phyloP scores from a whole-genome alignment of 305 asterid genomes.

The Fraxinus paxiana region DNA sequence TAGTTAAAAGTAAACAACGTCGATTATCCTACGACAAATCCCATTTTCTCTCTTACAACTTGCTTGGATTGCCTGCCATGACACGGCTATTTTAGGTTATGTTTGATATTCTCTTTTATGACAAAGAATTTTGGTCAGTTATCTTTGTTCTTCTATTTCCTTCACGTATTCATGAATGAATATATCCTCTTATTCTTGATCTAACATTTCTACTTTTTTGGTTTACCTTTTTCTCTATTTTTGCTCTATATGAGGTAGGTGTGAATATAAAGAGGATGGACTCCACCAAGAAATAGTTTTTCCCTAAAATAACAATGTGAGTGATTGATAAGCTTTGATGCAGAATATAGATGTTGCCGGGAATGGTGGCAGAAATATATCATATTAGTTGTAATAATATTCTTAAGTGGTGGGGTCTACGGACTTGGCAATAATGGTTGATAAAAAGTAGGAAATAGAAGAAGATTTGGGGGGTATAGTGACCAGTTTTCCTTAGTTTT shows the following conservation, averaged over 20 bases:
- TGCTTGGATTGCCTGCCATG: slow-evolving; percentile 39
- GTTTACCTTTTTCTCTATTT: slow-evolving; percentile 21
- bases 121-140: not conserved
- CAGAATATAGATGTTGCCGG: slow-evolving; percentile 43
- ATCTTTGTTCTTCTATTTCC: not conserved
- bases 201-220: slow-evolving; percentile 5
- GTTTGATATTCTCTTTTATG: slow-evolving; percentile 4
- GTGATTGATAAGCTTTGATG: slow-evolving; percentile 39
- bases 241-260: slow-evolving; percentile 29
- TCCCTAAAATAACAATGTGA: slow-evolving; percentile 24
- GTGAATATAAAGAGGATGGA: slow-evolving; percentile 40
- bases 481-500: slow-evolving; percentile 38
- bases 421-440: slow-evolving; percentile 45
- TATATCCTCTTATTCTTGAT: slow-evolving; percentile 21
- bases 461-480: slow-evolving; percentile 39
- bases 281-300: slow-evolving; percentile 45
- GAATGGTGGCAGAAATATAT: slow-evolving; percentile 45
- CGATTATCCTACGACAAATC: slow-evolving; percentile 32
- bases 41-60: slow-evolving; percentile 17
- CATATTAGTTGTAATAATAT: slow-evolving; percentile 32
- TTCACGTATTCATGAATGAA: not conserved
- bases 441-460: slow-evolving; percentile 27
- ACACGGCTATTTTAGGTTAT: not conserved
- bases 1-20: slow-evolving; percentile 34
- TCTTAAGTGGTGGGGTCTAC: slow-evolving; percentile 57